Base-by-base conservation (phyloP, 78 protist genomes). In the Neovahlkampfia damariscottae region DNA sequence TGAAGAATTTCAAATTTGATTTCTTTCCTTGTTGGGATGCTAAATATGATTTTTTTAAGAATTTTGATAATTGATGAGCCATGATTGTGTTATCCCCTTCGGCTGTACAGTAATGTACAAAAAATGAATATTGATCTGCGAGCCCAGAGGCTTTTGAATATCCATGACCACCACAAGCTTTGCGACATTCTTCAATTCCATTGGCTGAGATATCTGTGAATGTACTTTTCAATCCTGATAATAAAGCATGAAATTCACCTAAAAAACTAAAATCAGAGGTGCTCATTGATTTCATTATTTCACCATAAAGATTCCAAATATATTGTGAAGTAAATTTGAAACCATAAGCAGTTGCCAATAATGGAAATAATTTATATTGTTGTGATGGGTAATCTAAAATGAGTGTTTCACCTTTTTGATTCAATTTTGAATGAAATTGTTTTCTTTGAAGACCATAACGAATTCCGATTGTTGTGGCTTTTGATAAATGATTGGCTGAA, bases 91-190 rank as follows among this genome's bases (percentile, higher is more conserved):
- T 9, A 9, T 82, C 85, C 31, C 85, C 85, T 62, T 82, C 85
- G 28, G 80, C 84, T 31, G 85, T 82, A 2, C 3, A 41, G 39
- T 1, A 10, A 34, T 67, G 19, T 27, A 78, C 83, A 39, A 59
- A 82, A 72, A 40, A 75, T 2, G 70, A 1, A 36, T 29, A 2
- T 19, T 2, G 1, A 2, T 19, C 58, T 5, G 84, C 79, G 19
- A 77, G 0, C 70, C 85, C 85, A 66, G 40, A 1, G 70, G 73
- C 40, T 7, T 35, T 40, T 28, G 38, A 4, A 82, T 80, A 90
- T 2, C 94, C 94, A 50, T 87, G 91, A 28, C 94, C 94, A n/a
- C 94, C 94, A 41, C 91, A 88, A 0, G 77, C 3, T 30, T 73
- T 2, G 32, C 91, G 72, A 39, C 80, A 40, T 38, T 73, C 78